Evolutionary conservation across 1,284 basidiomycete genomes (phyloP).

Genomic region (Microbotryum saponariae): DNA sequence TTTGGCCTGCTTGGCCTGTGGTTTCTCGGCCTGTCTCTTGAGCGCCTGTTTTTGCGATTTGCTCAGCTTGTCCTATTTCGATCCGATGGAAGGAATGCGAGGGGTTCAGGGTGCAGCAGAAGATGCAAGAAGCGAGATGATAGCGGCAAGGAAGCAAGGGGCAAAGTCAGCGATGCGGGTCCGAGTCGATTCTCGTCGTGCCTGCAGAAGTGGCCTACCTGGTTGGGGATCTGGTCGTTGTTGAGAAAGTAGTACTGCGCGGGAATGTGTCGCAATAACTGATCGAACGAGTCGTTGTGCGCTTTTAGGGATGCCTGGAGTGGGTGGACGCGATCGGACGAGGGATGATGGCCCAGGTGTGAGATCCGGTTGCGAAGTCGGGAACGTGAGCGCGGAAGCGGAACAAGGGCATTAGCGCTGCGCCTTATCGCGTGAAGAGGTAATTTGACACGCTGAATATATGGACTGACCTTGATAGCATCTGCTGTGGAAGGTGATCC

Average conservation of each 20-base stretch:
- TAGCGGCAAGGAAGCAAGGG: not conserved
- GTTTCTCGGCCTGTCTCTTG: conserved; percentile 75
- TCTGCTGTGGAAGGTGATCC: too few species aligned
- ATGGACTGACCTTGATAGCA: too few species aligned
- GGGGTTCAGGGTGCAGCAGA: not conserved
- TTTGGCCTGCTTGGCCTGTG: conserved; percentile 24
- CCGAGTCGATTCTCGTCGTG: not conserved
- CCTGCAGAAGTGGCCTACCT: not conserved
- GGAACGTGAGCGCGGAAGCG: too few species aligned
- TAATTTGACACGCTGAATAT: too few species aligned
- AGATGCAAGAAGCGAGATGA: not conserved
- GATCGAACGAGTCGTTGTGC: conserved; percentile 76
- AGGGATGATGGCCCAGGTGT: too few species aligned
- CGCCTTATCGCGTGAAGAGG: too few species aligned
- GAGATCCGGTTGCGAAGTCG: too few species aligned
- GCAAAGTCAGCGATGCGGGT: not conserved
- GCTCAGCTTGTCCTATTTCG: conserved; percentile 10
- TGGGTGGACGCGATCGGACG: too few species aligned
- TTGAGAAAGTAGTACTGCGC: conserved; percentile 73
- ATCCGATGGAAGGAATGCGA: not conserved
- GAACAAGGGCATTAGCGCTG: too few species aligned
- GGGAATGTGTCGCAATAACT: conserved; percentile 71
- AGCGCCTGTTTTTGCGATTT: conserved; percentile 73
- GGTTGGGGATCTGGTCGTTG: conserved; percentile 46
- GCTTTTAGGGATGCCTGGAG: conserved; percentile 63